Conservation (phyloP, 768 basidiomycete species). For the Termitomyces sp. region DNA sequence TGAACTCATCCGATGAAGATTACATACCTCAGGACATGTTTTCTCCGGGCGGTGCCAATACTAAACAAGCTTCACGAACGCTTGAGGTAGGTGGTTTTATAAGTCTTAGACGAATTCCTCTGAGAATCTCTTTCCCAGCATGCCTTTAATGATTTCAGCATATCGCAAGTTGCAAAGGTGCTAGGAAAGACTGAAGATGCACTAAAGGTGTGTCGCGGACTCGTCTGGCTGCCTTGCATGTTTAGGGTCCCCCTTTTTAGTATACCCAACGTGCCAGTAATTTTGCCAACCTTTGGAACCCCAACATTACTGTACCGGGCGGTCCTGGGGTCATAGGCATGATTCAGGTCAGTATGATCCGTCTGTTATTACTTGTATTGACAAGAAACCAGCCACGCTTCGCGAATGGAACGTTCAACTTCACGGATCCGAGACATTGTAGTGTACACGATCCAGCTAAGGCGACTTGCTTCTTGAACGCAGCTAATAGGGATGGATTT, state of each 20-base stretch:
- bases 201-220: slow-evolving; percentile 35
- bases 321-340: slow-evolving; percentile 46
- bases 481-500: slow-evolving; percentile 54
- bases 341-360: slow-evolving; percentile 45
- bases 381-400: slow-evolving; percentile 41
- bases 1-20: slow-evolving; percentile 20
- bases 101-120: background rate
- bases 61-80: slow-evolving; percentile 60
- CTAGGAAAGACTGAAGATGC: slow-evolving; percentile 48
- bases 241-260: slow-evolving; percentile 23
- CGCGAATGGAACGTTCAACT: slow-evolving; percentile 55
- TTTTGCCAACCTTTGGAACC: slow-evolving; percentile 59
- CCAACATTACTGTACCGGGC: slow-evolving; percentile 48
- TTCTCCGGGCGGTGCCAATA: slow-evolving; percentile 48
- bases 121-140: slow-evolving; percentile 31
- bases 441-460: slow-evolving; percentile 56
- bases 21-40: slow-evolving; percentile 39
- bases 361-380: background rate
- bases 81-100: slow-evolving; percentile 40
- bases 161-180: slow-evolving; percentile 58
- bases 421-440: slow-evolving; percentile 65
- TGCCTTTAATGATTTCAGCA: slow-evolving; percentile 60
- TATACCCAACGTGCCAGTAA: slow-evolving; percentile 52
- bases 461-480: slow-evolving; percentile 58
- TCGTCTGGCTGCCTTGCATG: background rate